Conservation (phyloP, 1,284 basidiomycete species). For the Pyrrhoderma lamaoense region DNA sequence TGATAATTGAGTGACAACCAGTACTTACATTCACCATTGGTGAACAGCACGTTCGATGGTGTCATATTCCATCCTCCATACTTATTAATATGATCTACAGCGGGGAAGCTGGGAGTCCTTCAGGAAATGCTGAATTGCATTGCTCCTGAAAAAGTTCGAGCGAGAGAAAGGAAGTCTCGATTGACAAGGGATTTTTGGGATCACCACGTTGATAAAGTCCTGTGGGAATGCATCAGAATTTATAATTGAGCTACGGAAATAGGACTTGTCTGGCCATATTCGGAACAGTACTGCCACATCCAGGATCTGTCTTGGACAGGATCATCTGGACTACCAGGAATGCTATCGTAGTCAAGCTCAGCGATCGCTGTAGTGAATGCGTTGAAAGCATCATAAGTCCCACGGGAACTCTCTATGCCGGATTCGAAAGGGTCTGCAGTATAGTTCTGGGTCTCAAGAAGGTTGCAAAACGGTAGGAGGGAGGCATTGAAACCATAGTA, state of each 20-base stretch:
- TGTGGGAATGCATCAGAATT: constrained; percentile 18
- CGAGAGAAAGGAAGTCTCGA: constrained; percentile 40
- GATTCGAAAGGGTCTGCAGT: constrained; percentile 32
- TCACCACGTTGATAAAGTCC: constrained; percentile 45
- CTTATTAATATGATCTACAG: constrained; percentile 38
- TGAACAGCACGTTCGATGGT: constrained; percentile 40
- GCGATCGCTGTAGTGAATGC: constrained; percentile 37
- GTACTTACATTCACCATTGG: constrained; percentile 42
- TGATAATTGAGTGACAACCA: neutral
- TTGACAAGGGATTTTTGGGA: constrained; percentile 36
- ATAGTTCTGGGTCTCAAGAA: constrained; percentile 38
- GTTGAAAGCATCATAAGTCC: constrained; percentile 31
- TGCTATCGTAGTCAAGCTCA: constrained; percentile 40
- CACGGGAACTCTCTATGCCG: constrained; percentile 31
- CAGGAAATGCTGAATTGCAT: constrained; percentile 34
- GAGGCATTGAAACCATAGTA: constrained; percentile 41
- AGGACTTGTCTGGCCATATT: constrained; percentile 33
- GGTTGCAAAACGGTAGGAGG: constrained; percentile 41
- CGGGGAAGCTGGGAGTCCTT: constrained; percentile 34
- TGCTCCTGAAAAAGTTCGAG: constrained; percentile 37
- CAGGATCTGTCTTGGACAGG: constrained; percentile 38
- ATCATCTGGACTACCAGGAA: constrained; percentile 34
- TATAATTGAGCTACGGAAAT: neutral
- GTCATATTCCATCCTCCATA: constrained; percentile 47
- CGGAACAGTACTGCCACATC: constrained; percentile 49